These are phyloP conservation scores for Capronia americana DNA, from an alignment of 2,329 filamentous ascomycete genomes.

Conservation along the genomic window DNA sequence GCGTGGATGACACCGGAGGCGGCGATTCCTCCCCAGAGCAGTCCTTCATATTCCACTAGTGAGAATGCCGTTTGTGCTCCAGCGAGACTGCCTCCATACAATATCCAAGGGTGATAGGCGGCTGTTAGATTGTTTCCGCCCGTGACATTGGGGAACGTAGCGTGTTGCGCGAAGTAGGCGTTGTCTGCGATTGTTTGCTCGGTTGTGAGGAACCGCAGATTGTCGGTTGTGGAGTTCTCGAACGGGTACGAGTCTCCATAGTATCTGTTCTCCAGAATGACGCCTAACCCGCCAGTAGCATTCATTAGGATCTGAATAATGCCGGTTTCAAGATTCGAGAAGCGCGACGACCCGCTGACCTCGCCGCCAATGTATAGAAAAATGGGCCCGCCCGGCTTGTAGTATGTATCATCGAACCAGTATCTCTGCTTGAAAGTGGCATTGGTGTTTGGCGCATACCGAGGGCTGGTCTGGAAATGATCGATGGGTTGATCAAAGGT, in stretches of 20 bases:
- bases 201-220: conserved; percentile 52
- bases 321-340: conserved; percentile 53
- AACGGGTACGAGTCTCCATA: conserved; percentile 52
- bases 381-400: conserved; percentile 61
- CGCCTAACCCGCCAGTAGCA: conserved; percentile 60
- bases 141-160: conserved; percentile 40
- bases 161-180: conserved; percentile 51
- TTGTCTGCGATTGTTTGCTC: conserved; percentile 54
- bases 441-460: conserved; percentile 36
- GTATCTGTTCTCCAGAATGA: conserved; percentile 52
- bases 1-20: conserved; percentile 54
- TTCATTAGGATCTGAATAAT: conserved; percentile 63
- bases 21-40: conserved; percentile 57
- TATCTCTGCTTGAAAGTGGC: conserved; percentile 63
- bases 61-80: conserved; percentile 54
- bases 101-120: conserved; percentile 52
- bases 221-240: conserved; percentile 47
- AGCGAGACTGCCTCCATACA: conserved; percentile 55
- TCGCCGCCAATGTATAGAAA: conserved; percentile 49
- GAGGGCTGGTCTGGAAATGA: conserved; percentile 34
- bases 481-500: conserved; percentile 36
- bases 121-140: conserved; percentile 48
- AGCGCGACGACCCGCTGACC: conserved; percentile 48
- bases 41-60: conserved; percentile 47
- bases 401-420: conserved; percentile 61